These are phyloP conservation scores for Yamadazyma philogaea DNA, from an alignment of 805 yeast genomes.

Conservation along the genomic window DNA sequence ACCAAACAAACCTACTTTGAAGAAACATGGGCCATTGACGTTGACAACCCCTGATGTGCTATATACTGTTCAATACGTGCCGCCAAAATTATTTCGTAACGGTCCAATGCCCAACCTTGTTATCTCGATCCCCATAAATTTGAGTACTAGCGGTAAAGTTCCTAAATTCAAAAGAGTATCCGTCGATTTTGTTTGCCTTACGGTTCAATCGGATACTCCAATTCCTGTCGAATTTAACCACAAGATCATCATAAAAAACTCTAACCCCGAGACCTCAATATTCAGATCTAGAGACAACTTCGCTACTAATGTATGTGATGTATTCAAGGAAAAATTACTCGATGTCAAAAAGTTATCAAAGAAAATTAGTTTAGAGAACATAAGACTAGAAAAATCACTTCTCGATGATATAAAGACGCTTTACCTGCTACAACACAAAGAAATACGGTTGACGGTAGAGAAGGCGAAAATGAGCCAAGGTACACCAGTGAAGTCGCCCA, in stretches of 20 bases:
- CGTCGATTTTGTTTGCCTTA: slow-evolving; percentile 31
- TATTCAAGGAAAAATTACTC: slow-evolving; percentile 19
- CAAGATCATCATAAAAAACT: slow-evolving; percentile 29
- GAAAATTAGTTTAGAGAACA: slow-evolving; percentile 22
- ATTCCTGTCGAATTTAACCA: slow-evolving; percentile 40
- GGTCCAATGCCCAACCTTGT: slow-evolving; percentile 1
- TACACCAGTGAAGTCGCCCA: not conserved
- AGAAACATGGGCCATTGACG: slow-evolving; percentile 5
- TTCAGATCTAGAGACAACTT: slow-evolving; percentile 23
- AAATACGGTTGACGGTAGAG: slow-evolving; percentile 22
- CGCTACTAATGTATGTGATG: slow-evolving; percentile 21
- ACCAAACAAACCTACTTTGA: slow-evolving; percentile 10
- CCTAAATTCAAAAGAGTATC: slow-evolving; percentile 22
- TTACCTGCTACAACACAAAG: slow-evolving; percentile 24
- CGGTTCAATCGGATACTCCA: slow-evolving; percentile 30
- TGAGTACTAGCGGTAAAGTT: slow-evolving; percentile 3
- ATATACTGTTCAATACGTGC: slow-evolving; percentile 22
- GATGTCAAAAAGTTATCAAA: slow-evolving; percentile 19
- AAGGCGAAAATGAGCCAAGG: slow-evolving; percentile 15
- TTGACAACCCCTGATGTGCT: slow-evolving; percentile 18
- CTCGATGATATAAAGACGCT: slow-evolving; percentile 30
- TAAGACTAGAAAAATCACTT: slow-evolving; percentile 26
- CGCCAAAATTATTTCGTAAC: slow-evolving; percentile 7
- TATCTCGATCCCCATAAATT: slow-evolving; percentile 11
- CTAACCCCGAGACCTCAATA: slow-evolving; percentile 7